Conservation (phyloP, 345 rosid species). For the Euphorbia peplus region DNA sequence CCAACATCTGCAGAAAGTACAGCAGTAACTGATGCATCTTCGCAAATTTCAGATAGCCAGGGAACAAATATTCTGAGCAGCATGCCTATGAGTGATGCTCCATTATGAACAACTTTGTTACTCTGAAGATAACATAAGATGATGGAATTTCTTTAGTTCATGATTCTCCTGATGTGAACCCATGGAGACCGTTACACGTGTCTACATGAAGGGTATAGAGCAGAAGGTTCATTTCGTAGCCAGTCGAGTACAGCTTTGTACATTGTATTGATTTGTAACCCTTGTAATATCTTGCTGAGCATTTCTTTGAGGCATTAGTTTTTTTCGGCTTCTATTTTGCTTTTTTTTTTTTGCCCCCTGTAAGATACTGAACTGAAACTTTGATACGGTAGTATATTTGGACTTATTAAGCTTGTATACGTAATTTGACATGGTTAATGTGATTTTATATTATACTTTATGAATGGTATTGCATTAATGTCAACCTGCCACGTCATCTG, state of each 20-base stretch:
- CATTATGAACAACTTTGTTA: neutral
- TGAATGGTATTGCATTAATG: no score
- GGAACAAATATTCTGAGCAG: conserved; percentile 20
- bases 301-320: no score
- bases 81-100: conserved; percentile 14
- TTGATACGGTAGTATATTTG: no score
- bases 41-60: conserved; percentile 28
- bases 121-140: neutral
- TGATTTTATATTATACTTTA: no score
- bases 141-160: neutral
- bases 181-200: neutral
- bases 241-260: neutral
- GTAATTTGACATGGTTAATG: no score
- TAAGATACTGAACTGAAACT: no score
- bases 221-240: neutral
- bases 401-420: no score
- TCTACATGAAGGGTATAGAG: neutral
- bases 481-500: no score
- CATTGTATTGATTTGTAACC: neutral
- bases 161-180: no score
- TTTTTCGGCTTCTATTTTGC: no score
- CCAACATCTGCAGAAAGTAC: conserved; percentile 19
- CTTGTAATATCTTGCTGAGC: no score
- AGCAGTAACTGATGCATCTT: conserved; percentile 13
- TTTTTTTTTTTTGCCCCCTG: no score